Base-by-base conservation (phyloP, 2,329 filamentous ascomycete genomes). In the Bipolaris gigantea region DNA sequence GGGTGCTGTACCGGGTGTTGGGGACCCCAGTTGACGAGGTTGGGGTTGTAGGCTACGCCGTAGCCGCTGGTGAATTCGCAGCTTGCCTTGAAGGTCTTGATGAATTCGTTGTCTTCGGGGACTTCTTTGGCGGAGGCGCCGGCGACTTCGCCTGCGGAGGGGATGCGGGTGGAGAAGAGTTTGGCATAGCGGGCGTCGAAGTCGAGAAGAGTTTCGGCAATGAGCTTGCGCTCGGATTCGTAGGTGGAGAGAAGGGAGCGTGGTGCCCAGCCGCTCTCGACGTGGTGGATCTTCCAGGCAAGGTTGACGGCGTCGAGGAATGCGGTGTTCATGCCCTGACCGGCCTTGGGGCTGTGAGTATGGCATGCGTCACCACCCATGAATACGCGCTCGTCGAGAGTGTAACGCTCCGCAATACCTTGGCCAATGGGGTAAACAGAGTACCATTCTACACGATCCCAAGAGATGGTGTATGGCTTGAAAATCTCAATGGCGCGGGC, bases 61-160 rank as follows among this genome's bases (percentile, higher is more conserved):
- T 96, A 96, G 53, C 92, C 92, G 60, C 89, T 92, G 10, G 92
- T 96, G 75, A 96, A 96, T 69, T 94, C 91, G 79, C 92, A 96
- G 27, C 86, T 86, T 53, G 90, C 89, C 73, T 96, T 96, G 81
- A 96, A 96, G 0, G 88, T 91, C 77, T 88, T 88, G 70, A 96
- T 85, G 71, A 97, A 96, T 10, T 89, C 85, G 67, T 92, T 92
- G 55, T 90, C 86, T 35, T 59, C 61, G 5, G 67, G 62, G 15
- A 21, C 43, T 40, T 70, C 63, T 15, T 69, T 61, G 4, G 71
- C 69, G 4, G 69, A 64, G 21, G 89, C 90, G 27, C 85, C 85
- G 43, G 85, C 82, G 9, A 93, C 88, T 71, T 92, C 89, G 54
- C 83, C 83, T 6, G 87, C 86, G 0, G 87, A 87, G 0, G 90